Evolutionary conservation across 2,329 filamentous ascomycete genomes (phyloP).

Genomic region (Pseudocercospora ulei): DNA sequence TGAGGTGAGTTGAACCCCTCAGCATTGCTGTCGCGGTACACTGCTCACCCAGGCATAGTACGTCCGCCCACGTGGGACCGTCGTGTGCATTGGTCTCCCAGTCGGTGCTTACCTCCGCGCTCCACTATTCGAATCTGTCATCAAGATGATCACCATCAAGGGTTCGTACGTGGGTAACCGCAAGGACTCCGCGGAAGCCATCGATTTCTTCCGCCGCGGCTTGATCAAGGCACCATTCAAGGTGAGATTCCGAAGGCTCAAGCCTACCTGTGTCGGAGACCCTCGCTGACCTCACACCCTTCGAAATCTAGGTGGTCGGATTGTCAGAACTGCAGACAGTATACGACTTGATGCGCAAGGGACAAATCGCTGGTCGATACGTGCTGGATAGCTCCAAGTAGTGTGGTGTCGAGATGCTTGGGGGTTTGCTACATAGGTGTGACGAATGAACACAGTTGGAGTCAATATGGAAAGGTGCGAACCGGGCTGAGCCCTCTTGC

Average conservation of each 20-base stretch:
- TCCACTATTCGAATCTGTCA: slow-evolving; percentile 79
- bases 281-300: too few species aligned
- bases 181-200: slow-evolving; percentile 73
- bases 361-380: slow-evolving; percentile 66
- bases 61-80: slow-evolving; percentile 68
- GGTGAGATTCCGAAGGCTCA: too few species aligned
- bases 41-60: slow-evolving; percentile 45
- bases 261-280: too few species aligned
- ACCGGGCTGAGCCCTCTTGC: slow-evolving; percentile 2
- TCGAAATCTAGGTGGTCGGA: too few species aligned
- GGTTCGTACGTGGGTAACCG: slow-evolving; percentile 91
- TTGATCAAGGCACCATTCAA: slow-evolving; percentile 83
- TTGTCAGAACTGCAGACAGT: slow-evolving; percentile 69
- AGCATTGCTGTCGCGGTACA: slow-evolving; percentile 2
- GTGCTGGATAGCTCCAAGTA: slow-evolving; percentile 65
- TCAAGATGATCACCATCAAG: slow-evolving; percentile 62
- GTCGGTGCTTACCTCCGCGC: slow-evolving; percentile 69
- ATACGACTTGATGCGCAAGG: slow-evolving; percentile 59
- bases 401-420: slow-evolving; percentile 4
- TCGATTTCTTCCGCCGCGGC: slow-evolving; percentile 79
- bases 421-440: slow-evolving; percentile 17
- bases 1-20: slow-evolving; percentile 35
- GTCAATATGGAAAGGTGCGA: slow-evolving; percentile 5
- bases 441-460: neutral
- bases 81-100: slow-evolving; percentile 84